Evolutionary conservation across 164 flowering plant species (phyloP), one percentile per base, ranked within the genome.

Genomic region (Echeveria elegans): DNA sequence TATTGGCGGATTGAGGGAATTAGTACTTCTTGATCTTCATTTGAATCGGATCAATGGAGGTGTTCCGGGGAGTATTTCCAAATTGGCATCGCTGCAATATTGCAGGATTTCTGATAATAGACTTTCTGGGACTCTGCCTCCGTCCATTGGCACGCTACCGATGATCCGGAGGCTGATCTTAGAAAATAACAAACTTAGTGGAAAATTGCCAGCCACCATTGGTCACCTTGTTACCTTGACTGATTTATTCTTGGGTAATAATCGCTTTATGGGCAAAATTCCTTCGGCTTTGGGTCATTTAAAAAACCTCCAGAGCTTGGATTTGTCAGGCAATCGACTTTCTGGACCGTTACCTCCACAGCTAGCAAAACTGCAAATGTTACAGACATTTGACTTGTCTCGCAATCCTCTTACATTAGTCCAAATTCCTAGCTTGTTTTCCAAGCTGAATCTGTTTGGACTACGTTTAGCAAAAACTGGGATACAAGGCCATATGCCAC

Each of bases 401-500:
- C 76, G 64, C 72, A 87, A 89, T 67, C 92, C 92, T 59, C 73
- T 89, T 5, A 29, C 71, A 7, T 71, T 86, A 4, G 64, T 47
- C 0, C 73, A 19, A 0, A 52, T 86, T 28, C 96, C 96, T 10
- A 64, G 61, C 0, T 83, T 85, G 88, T 43, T 86, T 23, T 24
- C 73, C 15, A 69, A 75, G 48, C 5, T 83, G 66, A 74, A 65
- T 3, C 74, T 83, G 14, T 81, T 81, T 29, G 68, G 72, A 56
- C 81, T 87, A n/a, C 1, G 32, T 19, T 70, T 89, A 23, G 87
- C 87, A 0, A 70, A 70, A 40, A 86, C 92, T 0, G 96, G 96
- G 62, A 72, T 87, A 40, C 38, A 62, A 29, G 89, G 88, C 2
- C 48, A 72, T 43, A 77, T 87, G 16, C 91, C 93, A 4, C 21